phyloP scores from a whole-genome alignment of 2,329 filamentous ascomycete genomes.

The Uncinocarpus reesii region DNA sequence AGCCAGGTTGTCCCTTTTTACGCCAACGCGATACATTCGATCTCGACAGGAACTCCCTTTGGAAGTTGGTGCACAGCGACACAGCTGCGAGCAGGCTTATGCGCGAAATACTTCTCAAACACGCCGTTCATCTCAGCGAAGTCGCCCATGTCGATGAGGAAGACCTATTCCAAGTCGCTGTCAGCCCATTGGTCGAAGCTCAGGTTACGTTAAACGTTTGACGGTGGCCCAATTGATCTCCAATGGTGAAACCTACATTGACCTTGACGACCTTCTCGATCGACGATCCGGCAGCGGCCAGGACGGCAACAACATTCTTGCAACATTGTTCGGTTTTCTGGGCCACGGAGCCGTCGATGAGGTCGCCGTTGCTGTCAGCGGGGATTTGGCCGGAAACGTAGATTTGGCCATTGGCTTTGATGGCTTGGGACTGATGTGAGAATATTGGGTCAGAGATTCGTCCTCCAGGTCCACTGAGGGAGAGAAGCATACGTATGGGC shows the following conservation, averaged over 20 bases:
- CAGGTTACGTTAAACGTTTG: neutral
- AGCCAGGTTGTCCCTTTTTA: conserved; percentile 18
- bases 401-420: conserved; percentile 57
- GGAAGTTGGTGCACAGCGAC: conserved; percentile 54
- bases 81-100: conserved; percentile 54
- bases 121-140: conserved; percentile 71
- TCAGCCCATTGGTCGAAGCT: neutral
- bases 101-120: conserved; percentile 59
- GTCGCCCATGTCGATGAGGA: conserved; percentile 81
- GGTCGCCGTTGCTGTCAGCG: conserved; percentile 49
- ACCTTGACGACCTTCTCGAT: conserved; percentile 80
- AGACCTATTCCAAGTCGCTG: conserved; percentile 45
- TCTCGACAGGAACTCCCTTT: conserved; percentile 54
- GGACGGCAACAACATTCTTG: conserved; percentile 73
- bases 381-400: conserved; percentile 72
- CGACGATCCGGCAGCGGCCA: conserved; percentile 68
- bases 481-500: conserved; percentile 34
- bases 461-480: neutral
- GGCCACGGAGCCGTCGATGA: conserved; percentile 54
- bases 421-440: conserved; percentile 44
- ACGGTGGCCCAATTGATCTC: too few relatives aligned
- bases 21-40: conserved; percentile 53
- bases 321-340: conserved; percentile 62
- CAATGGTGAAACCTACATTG: conserved; percentile 38
- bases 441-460: conserved; percentile 2